Evolutionary conservation across 1,139 yeast species (phyloP), one percentile per base, ranked within the genome.

Genomic region (Hyphopichia fennica): DNA sequence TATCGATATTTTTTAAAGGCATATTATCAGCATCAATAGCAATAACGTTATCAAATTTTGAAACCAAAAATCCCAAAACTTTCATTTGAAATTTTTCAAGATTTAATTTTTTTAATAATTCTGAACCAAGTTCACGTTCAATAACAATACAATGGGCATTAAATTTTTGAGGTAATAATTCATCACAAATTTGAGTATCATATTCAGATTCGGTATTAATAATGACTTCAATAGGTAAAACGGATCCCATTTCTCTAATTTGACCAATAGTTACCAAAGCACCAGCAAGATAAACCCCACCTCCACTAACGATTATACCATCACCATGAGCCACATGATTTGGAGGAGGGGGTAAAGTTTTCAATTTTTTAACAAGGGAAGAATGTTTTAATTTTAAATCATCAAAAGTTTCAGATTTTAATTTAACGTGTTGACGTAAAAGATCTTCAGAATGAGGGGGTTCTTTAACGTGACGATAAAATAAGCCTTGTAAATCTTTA

Each of bases 251-350:
- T 42, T 67, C 69, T 42, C 72, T 54, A 14, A 69, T 44, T 43
- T 67, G 70, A 1, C 62, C 56, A 31, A 69, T 56, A 8, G 61
- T 50, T 0, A 65, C 62, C 38, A 69, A 50, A 1, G 69, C 66
- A 8, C 60, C 48, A 0, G 64, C 68, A 33, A 68, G 46, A 41
- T 58, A 58, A 20, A 49, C 47, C 13, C 67, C 65, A 9, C 66
- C 66, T 7, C 66, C 62, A 41, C 60, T 62, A 14, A 68, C 57
- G 1, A 68, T 72, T 37, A 68, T 66, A 16, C 75, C 75, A 22
- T 60, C 56, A 4, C 73, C 74, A n/a, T 43, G 50, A 20, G 58
- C 54, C 43, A 57, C 53, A 23, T 53, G 54, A 19, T 37, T 41
- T 4, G 63, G 62, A 2, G 70, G 67, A 7, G 54, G 49, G 15